Evolutionary conservation across 2,329 filamentous ascomycete genomes (phyloP), one percentile per base, ranked within the genome.

Genomic region (Coniochaeta sp.): DNA sequence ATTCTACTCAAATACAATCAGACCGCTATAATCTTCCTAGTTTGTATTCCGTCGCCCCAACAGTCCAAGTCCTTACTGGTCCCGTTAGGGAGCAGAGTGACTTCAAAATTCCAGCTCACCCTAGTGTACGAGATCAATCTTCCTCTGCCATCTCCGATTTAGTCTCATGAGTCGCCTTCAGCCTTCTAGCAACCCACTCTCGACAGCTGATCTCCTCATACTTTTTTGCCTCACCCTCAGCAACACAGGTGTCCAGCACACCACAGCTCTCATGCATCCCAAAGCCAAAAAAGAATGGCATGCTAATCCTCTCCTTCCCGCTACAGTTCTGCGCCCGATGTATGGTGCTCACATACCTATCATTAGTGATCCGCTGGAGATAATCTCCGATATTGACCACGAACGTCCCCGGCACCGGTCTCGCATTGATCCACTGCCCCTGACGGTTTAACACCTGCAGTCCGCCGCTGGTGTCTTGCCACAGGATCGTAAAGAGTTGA

Each of bases 371-470:
- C 17, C 79, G 73, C 73, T 79, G 79, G 62, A 82, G 67, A 59
- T 76, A 79, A 64, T 82, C 78, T 6, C 74, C 80, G 19, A 82
- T 76, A 58, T 82, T 82, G n/a, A 82, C 77, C 17, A 82, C 77
- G 54, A 81, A 73, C 0, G 78, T 73, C 1, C 72, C 75, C 1
- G 72, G 70, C 1, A 78, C 66, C 2, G 78, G 76, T 4, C 65
- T 63, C 0, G 77, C 76, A 8, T 71, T 69, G 34, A 80, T 68
- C 78, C 78, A 81, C 47, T 75, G 63, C 14, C 72, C 64, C 62
- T 73, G 60, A 0, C 66, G 67, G 40, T 76, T 73, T 43, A 78
- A 67, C 0, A 81, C 76, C 63, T 81, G 71, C 12, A 82, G 68
- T 0, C 76, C 79, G 6, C 75, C 74, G 19, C 70, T 64, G 2